Evolutionary conservation across 2,329 filamentous ascomycete species (phyloP).

Genomic region (Talaromyces sp.): DNA sequence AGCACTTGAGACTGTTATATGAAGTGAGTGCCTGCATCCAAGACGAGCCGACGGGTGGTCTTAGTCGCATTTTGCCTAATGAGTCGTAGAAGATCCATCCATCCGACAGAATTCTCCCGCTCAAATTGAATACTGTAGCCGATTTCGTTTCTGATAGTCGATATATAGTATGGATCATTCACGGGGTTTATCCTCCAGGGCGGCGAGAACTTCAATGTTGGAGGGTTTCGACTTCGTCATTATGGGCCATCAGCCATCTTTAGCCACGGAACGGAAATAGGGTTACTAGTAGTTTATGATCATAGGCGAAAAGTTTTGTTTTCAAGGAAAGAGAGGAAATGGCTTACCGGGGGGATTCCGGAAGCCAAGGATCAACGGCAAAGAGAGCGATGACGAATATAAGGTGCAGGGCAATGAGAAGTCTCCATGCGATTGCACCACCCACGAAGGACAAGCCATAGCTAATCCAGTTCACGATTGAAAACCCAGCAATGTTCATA

Average conservation of each 20-base stretch:
- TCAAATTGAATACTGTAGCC: constrained; percentile 54
- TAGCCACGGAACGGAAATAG: background rate
- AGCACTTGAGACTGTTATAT: no score
- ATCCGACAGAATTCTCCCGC: constrained; percentile 45
- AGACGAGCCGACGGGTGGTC: no score
- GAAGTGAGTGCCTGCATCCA: no score
- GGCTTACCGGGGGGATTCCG: constrained; percentile 26
- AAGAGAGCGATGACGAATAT: no score
- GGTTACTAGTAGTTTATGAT: no score
- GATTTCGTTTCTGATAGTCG: constrained; percentile 52
- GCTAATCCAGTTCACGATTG: constrained; percentile 56
- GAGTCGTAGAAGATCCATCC: no score
- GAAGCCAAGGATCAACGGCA: constrained; percentile 39
- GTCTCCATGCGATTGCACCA: constrained; percentile 48
- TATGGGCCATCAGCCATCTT: constrained; percentile 49
- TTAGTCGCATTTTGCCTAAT: no score
- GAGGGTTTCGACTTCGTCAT: constrained; percentile 51
- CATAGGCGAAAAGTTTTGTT: no score
- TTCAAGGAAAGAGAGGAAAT: background rate
- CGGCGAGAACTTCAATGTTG: constrained; percentile 50
- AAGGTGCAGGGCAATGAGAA: constrained; percentile 15
- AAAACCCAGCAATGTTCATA: constrained; percentile 55
- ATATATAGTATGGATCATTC: constrained; percentile 49
- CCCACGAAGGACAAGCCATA: constrained; percentile 53
- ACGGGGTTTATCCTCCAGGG: constrained; percentile 50